These are phyloP conservation scores for Hemisphaericaspora subhashii DNA, from an alignment of 1,139 yeast genomes.

Conservation along the genomic window DNA sequence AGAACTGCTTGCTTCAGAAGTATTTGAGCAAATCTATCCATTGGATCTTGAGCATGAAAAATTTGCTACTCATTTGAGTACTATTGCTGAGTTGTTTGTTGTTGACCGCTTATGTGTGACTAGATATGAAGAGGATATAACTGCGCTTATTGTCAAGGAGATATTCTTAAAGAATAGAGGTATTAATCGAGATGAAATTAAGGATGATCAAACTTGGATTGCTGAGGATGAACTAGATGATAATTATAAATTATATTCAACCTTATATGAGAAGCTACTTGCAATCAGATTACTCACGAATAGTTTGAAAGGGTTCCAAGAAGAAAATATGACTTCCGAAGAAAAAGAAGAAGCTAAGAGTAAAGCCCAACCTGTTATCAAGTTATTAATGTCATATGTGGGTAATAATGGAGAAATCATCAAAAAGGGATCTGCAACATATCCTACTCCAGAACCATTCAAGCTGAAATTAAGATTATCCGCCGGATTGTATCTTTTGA, in stretches of 20 bases:
- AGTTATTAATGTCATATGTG: conserved; percentile 63
- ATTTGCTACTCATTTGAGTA: conserved; percentile 58
- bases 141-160: conserved; percentile 59
- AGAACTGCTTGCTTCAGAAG: conserved; percentile 36
- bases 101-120: conserved; percentile 53
- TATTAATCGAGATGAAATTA: conserved; percentile 21
- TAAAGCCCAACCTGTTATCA: conserved; percentile 62
- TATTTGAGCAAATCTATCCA: conserved; percentile 52
- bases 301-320: conserved; percentile 52
- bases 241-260: conserved; percentile 16
- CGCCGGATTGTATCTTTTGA: conserved; percentile 68
- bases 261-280: conserved; percentile 48
- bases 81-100: conserved; percentile 62
- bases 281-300: conserved; percentile 65
- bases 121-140: conserved; percentile 56
- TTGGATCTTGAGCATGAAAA: conserved; percentile 35
- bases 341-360: conserved; percentile 29
- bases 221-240: conserved; percentile 43
- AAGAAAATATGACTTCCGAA: conserved; percentile 25
- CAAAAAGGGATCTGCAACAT: conserved; percentile 40
- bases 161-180: conserved; percentile 53
- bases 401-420: conserved; percentile 84
- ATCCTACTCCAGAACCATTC: conserved; percentile 64
- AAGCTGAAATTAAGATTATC: conserved; percentile 63
- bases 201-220: conserved; percentile 48